phyloP scores from a whole-genome alignment of 1,284 basidiomycete species.

The Tylopilus sp. region DNA sequence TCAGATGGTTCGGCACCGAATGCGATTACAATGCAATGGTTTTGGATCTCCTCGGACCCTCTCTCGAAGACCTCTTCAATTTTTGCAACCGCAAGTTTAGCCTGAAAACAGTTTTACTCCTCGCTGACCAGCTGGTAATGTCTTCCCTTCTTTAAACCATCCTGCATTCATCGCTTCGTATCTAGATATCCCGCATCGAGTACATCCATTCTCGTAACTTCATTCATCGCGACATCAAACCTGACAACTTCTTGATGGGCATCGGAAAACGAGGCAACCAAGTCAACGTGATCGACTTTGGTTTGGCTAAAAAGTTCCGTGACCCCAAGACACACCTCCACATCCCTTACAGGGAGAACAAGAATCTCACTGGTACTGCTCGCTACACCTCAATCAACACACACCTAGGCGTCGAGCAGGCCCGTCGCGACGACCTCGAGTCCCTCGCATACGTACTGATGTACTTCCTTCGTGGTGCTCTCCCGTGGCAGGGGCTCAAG shows the following conservation, averaged over 20 bases:
- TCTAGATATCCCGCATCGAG: conserved; percentile 94
- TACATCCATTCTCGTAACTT: conserved; percentile 99
- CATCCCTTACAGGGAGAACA: conserved; percentile 99
- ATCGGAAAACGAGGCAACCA: conserved; percentile 99
- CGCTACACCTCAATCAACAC: conserved; percentile 99
- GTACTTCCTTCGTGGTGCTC: conserved; percentile 95
- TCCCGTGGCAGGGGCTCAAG: conserved; percentile 97
- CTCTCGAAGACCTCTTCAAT: conserved; percentile 98
- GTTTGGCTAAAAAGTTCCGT: conserved; percentile 98
- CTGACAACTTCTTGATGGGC: conserved; percentile 99
- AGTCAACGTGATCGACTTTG: conserved; percentile 99
- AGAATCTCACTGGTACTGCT: conserved; percentile 98
- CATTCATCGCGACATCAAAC: conserved; percentile 99
- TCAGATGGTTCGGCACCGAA: conserved; percentile 97
- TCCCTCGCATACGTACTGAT: conserved; percentile 95
- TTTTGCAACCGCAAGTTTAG: conserved; percentile 99
- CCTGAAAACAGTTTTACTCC: conserved; percentile 93
- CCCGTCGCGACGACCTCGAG: conserved; percentile 92
- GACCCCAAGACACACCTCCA: conserved; percentile 99
- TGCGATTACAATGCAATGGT: conserved; percentile 99
- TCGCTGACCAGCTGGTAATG: conserved; percentile 93
- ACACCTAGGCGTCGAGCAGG: conserved; percentile 95
- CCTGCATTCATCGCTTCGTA: neutral
- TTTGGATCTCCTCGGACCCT: conserved; percentile 93
- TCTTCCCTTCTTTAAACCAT: neutral